Evolutionary conservation across 352 stramenopile species (phyloP).

Genomic region (Hyphochytrium catenoides): DNA sequence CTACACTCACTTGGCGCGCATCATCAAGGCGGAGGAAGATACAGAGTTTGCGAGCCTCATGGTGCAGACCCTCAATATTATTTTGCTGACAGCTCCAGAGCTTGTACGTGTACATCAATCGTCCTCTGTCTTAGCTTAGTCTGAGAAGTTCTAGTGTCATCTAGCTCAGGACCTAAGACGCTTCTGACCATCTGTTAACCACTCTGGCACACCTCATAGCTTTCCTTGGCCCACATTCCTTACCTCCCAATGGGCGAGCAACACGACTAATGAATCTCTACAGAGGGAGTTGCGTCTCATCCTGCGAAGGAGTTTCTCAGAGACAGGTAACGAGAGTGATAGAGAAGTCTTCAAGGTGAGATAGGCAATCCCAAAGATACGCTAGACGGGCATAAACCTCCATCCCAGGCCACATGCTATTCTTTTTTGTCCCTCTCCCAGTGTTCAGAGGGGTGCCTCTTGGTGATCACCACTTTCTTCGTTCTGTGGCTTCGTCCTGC

Average conservation of each 20-base stretch:
- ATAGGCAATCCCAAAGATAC: too few relatives aligned
- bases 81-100: slow-evolving; percentile 93
- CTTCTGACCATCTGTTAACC: too few relatives aligned
- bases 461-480: too few relatives aligned
- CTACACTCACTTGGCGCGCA: slow-evolving; percentile 89
- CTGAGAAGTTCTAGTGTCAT: too few relatives aligned
- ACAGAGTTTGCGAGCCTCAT: slow-evolving; percentile 93
- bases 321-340: slow-evolving; percentile 32
- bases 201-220: too few relatives aligned
- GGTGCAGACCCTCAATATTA: slow-evolving; percentile 97
- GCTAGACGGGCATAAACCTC: too few relatives aligned
- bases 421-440: too few relatives aligned
- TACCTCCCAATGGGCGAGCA: not conserved
- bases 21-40: slow-evolving; percentile 56
- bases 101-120: slow-evolving; percentile 17
- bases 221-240: too few relatives aligned
- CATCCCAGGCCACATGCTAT: too few relatives aligned
- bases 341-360: slow-evolving; percentile 45
- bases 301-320: slow-evolving; percentile 43
- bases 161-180: too few relatives aligned
- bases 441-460: too few relatives aligned
- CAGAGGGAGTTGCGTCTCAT: slow-evolving; percentile 42
- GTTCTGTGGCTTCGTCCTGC: too few relatives aligned
- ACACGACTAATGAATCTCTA: not conserved
- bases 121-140: not conserved